Conservation (phyloP, 2,329 filamentous ascomycete genomes). For the Xylariaceae sp. region DNA sequence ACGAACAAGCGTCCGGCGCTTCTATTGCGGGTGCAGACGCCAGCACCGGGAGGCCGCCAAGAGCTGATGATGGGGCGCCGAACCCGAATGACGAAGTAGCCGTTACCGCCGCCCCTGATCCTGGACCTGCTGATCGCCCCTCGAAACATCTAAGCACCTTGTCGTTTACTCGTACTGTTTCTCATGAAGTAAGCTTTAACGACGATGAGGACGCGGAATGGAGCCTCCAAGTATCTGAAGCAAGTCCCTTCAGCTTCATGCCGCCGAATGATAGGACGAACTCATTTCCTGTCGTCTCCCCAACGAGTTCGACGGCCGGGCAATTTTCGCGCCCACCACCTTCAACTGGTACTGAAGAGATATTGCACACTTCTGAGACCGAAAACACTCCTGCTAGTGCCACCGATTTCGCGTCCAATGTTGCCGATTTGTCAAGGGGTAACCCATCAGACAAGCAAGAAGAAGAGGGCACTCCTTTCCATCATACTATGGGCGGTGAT, state of each 20-base stretch:
- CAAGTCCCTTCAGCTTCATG: slow-evolving; percentile 57
- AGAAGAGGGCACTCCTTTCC: slow-evolving; percentile 22
- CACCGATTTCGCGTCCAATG: slow-evolving; percentile 34
- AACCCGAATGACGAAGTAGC: slow-evolving; percentile 3
- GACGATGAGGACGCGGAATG: slow-evolving; percentile 55
- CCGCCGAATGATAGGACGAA: slow-evolving; percentile 53
- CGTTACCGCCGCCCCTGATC: slow-evolving; percentile 1
- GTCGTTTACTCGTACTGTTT: slow-evolving; percentile 60
- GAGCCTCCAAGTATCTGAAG: slow-evolving; percentile 46
- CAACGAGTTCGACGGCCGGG: slow-evolving; percentile 28
- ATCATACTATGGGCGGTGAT: slow-evolving; percentile 41
- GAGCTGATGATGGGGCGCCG: neutral
- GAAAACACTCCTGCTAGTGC: slow-evolving; percentile 40
- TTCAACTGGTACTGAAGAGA: slow-evolving; percentile 47
- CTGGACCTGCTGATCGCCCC: slow-evolving; percentile 23
- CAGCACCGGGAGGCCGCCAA: slow-evolving; percentile 5
- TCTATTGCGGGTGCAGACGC: slow-evolving; percentile 24
- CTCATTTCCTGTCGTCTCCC: slow-evolving; percentile 56
- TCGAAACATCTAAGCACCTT: slow-evolving; percentile 55
- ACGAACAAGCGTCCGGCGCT: slow-evolving; percentile 23
- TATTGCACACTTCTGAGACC: slow-evolving; percentile 48
- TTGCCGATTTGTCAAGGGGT: slow-evolving; percentile 33
- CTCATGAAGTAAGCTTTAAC: slow-evolving; percentile 55
- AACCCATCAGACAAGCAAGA: slow-evolving; percentile 18
- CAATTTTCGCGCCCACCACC: slow-evolving; percentile 36